Evolutionary conservation across 2,329 filamentous ascomycete genomes (phyloP).

Genomic region (Pyrenophora graminea): DNA sequence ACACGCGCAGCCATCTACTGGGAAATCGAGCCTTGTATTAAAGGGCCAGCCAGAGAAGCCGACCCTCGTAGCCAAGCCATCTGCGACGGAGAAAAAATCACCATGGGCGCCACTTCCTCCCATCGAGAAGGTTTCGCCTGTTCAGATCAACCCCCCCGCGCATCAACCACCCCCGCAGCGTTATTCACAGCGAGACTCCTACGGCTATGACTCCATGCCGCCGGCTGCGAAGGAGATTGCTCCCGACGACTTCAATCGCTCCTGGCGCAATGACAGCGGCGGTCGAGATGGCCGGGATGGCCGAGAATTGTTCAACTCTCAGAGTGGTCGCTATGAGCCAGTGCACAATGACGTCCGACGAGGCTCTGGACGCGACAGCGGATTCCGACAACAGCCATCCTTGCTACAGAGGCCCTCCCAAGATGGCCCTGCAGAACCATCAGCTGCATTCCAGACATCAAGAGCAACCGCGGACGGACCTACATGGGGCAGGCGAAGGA

Average conservation of each 20-base stretch:
- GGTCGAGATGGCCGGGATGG: slow-evolving; percentile 61
- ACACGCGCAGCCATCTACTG: slow-evolving; percentile 37
- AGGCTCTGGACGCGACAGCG: slow-evolving; percentile 68
- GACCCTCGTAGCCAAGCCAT: slow-evolving; percentile 73
- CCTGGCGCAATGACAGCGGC: slow-evolving; percentile 74
- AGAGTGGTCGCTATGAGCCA: slow-evolving; percentile 90
- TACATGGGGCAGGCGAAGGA: slow-evolving; percentile 74
- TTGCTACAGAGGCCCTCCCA: slow-evolving; percentile 75
- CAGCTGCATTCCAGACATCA: slow-evolving; percentile 81
- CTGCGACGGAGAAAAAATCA: slow-evolving; percentile 76
- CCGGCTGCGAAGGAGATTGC: slow-evolving; percentile 79
- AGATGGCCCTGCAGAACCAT: slow-evolving; percentile 76
- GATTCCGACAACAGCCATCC: slow-evolving; percentile 74
- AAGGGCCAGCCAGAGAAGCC: slow-evolving; percentile 73
- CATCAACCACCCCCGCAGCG: slow-evolving; percentile 53
- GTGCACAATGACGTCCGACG: slow-evolving; percentile 72
- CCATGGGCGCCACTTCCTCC: slow-evolving; percentile 89
- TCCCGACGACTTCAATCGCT: slow-evolving; percentile 88
- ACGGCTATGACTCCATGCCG: slow-evolving; percentile 59
- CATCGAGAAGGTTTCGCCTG: slow-evolving; percentile 77
- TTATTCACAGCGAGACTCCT: slow-evolving; percentile 60
- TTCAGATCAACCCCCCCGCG: slow-evolving; percentile 60
- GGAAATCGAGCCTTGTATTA: slow-evolving; percentile 62
- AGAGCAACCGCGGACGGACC: slow-evolving; percentile 67
- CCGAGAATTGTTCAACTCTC: slow-evolving; percentile 86